Percentiles rank a stretch among this genome's conserved stretches.
Evolutionary conservation across 2,329 filamentous ascomycete genomes (phyloP).

Genomic region (Fusarium staphyleae): DNA sequence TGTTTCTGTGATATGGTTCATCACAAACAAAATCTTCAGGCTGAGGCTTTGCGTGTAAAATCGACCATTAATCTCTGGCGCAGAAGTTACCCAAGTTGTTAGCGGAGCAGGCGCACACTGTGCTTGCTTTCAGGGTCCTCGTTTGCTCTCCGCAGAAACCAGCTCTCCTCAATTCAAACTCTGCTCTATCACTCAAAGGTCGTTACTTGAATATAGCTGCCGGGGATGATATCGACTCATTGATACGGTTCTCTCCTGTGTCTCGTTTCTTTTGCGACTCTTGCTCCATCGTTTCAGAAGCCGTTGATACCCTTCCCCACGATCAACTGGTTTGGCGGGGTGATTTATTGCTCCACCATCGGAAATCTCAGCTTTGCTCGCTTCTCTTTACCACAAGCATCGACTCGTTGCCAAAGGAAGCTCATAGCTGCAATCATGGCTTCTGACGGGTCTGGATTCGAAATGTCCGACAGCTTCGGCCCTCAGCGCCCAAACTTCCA

Average conservation of each 20-base stretch:
- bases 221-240: no score
- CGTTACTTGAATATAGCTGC: no score
- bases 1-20: no score
- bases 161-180: neutral
- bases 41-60: neutral
- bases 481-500: slow-evolving; percentile 62
- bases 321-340: slow-evolving; percentile 36
- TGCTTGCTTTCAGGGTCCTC: slow-evolving; percentile 33
- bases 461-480: slow-evolving; percentile 39
- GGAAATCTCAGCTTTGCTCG: slow-evolving; percentile 39
- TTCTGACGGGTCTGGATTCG: slow-evolving; percentile 31
- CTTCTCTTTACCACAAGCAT: slow-evolving; percentile 8
- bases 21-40: no score
- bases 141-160: slow-evolving; percentile 5
- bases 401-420: neutral
- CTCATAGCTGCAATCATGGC: slow-evolving; percentile 32
- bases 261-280: neutral
- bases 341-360: slow-evolving; percentile 39
- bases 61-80: neutral
- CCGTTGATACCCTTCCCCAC: slow-evolving; percentile 20
- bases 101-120: slow-evolving; percentile 22
- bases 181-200: no score
- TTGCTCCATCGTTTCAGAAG: neutral
- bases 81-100: neutral
- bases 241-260: no score